Percentiles rank a stretch among this genome's conserved stretches.
Evolutionary conservation across 352 stramenopile species (phyloP).

Genomic region (Globisporangium spiculum): DNA sequence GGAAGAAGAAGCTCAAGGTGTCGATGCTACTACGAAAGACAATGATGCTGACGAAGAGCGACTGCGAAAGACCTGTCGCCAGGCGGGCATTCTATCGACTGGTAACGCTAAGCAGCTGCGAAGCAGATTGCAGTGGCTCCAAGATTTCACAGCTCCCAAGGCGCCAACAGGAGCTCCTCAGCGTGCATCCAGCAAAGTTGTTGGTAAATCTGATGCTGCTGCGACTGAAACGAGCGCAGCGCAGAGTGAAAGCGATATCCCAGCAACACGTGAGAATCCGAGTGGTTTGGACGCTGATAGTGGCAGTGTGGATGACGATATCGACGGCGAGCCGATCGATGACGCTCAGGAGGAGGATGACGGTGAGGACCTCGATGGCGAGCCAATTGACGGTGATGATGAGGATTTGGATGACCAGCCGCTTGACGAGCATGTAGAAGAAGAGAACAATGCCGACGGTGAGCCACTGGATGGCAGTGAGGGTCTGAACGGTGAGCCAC

Average conservation of each 20-base stretch:
- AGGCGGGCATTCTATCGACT: slow-evolving; percentile 59
- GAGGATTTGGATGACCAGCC: slow-evolving; percentile 37
- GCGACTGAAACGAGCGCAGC: neutral
- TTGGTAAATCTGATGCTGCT: slow-evolving; percentile 3
- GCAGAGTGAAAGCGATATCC: neutral
- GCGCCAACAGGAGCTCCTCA: slow-evolving; percentile 1
- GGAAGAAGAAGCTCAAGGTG: slow-evolving; percentile 19
- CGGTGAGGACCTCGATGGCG: slow-evolving; percentile 29
- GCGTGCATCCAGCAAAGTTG: slow-evolving; percentile 5
- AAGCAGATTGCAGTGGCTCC: slow-evolving; percentile 58
- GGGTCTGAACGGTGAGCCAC: neutral
- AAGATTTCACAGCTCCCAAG: slow-evolving; percentile 61
- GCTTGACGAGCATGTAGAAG: slow-evolving; percentile 31
- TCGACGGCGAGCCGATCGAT: slow-evolving; percentile 39
- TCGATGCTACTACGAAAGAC: neutral
- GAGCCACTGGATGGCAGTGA: slow-evolving; percentile 23
- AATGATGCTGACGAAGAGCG: slow-evolving; percentile 37
- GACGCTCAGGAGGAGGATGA: slow-evolving; percentile 31
- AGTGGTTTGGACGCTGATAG: neutral
- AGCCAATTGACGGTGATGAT: slow-evolving; percentile 25
- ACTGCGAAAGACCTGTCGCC: slow-evolving; percentile 61
- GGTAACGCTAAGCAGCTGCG: slow-evolving; percentile 43
- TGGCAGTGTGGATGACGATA: slow-evolving; percentile 21
- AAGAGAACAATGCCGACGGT: slow-evolving; percentile 27
- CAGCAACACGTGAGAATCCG: slow-evolving; percentile 9